These are phyloP conservation scores for Hyaloraphidium curvatum DNA, from an alignment of 192 early-diverging fungal genomes.

Conservation along the genomic window DNA sequence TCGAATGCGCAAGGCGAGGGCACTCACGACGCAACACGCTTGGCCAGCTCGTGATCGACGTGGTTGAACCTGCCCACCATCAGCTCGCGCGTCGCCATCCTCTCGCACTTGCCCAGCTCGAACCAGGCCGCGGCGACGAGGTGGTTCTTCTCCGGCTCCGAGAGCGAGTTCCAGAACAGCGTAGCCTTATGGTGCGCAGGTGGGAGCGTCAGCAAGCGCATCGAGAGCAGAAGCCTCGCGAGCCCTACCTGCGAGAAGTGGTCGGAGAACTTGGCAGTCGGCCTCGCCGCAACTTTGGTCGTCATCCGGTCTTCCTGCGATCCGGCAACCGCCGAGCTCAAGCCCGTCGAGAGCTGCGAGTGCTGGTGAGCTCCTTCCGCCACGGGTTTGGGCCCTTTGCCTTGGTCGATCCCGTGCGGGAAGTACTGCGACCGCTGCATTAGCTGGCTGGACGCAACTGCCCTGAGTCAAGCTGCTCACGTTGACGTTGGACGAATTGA, in stretches of 20 bases:
- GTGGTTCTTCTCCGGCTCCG: not conserved
- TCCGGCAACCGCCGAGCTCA: not conserved
- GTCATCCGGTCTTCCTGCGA: no score
- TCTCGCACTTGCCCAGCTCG: not conserved
- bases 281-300: not conserved
- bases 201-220: no score
- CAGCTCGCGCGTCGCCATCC: not conserved
- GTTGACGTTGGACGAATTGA: conserved; percentile 13
- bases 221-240: no score
- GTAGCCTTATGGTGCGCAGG: no score
- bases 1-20: no score
- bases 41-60: not conserved
- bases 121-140: not conserved
- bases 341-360: not conserved
- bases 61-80: not conserved
- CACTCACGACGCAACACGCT: not conserved
- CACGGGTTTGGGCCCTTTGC: not conserved
- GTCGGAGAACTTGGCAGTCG: not conserved
- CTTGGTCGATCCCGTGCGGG: no score
- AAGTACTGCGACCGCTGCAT: no score
- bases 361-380: not conserved
- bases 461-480: no score
- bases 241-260: not conserved
- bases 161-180: not conserved
- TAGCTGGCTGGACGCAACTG: no score